phyloP scores from a whole-genome alignment of 1,284 basidiomycete genomes.

The Somion occarium region DNA sequence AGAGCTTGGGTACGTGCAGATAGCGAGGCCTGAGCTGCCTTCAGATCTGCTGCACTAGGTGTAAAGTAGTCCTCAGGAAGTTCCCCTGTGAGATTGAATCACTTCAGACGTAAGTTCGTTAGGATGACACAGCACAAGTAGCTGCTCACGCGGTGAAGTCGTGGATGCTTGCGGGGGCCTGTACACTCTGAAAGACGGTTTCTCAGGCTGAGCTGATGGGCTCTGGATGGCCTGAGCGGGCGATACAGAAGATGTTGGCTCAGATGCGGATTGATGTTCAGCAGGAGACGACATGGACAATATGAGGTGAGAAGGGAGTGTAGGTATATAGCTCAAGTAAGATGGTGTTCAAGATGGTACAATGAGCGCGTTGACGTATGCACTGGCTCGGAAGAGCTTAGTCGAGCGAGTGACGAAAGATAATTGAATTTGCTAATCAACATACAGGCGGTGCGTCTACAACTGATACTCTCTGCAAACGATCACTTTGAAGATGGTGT shows the following conservation, averaged over 20 bases:
- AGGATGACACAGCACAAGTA: too few relatives aligned
- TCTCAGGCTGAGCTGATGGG: background rate
- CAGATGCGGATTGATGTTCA: slow-evolving; percentile 1
- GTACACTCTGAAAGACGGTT: slow-evolving; percentile 15
- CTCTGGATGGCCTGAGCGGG: background rate
- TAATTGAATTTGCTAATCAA: slow-evolving; percentile 14
- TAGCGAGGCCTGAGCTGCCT: slow-evolving; percentile 61
- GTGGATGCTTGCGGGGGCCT: slow-evolving; percentile 10
- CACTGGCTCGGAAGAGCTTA: slow-evolving; percentile 17
- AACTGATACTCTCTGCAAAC: background rate
- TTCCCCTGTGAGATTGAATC: slow-evolving; percentile 27
- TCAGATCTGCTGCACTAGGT: slow-evolving; percentile 72
- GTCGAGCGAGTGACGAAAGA: slow-evolving; percentile 10
- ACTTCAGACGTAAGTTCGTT: too few relatives aligned
- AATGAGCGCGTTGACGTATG: too few relatives aligned
- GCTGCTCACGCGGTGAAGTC: background rate
- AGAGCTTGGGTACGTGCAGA: slow-evolving; percentile 60
- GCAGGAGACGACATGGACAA: slow-evolving; percentile 4
- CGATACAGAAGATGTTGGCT: background rate
- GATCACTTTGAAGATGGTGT: background rate
- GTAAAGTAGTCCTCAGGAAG: slow-evolving; percentile 72
- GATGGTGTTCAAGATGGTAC: background rate
- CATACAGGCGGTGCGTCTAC: slow-evolving; percentile 10
- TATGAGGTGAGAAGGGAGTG: slow-evolving; percentile 3
- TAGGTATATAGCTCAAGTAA: slow-evolving; percentile 4